Evolutionary conservation across 2,329 filamentous ascomycete genomes (phyloP).

Genomic region (Graphilbum ipis-grandicollis): DNA sequence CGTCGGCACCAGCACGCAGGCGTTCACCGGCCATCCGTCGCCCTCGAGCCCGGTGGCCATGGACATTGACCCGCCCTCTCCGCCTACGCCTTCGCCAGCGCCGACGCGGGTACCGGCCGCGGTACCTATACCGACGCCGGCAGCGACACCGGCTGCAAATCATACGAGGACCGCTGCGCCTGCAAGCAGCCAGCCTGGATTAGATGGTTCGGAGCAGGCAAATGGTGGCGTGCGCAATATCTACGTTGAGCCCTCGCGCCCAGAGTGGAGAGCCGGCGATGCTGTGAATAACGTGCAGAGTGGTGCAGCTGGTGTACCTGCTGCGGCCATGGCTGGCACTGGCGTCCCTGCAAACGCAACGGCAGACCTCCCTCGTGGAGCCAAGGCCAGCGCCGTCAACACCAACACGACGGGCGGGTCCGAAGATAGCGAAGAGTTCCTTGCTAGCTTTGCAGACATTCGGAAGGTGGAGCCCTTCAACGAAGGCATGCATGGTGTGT

Average conservation of each 20-base stretch:
- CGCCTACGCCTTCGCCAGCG: no score
- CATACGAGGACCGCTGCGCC: no score
- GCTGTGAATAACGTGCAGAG: no score
- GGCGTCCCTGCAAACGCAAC: neutral
- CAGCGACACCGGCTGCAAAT: no score
- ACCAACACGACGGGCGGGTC: slow-evolving; percentile 27
- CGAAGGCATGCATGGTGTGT: slow-evolving; percentile 16
- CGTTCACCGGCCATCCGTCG: neutral
- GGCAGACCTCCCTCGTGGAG: slow-evolving; percentile 9
- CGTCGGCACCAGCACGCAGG: no score
- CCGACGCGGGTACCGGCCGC: no score
- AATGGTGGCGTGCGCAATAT: slow-evolving; percentile 29
- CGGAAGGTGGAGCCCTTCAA: slow-evolving; percentile 38
- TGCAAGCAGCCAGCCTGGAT: no score
- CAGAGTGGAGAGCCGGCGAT: slow-evolving; percentile 40
- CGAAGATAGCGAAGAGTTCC: slow-evolving; percentile 37
- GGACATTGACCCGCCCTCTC: slow-evolving; percentile 48
- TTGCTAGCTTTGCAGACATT: slow-evolving; percentile 35
- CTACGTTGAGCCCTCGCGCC: slow-evolving; percentile 38
- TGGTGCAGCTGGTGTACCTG: no score
- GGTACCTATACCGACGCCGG: no score
- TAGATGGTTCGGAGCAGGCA: neutral
- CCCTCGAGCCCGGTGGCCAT: slow-evolving; percentile 37
- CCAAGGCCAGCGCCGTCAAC: slow-evolving; percentile 7
- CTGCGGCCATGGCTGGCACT: no score